Evolutionary conservation across 768 basidiomycete genomes (phyloP).

Genomic region (Boletus tomentosulus): DNA sequence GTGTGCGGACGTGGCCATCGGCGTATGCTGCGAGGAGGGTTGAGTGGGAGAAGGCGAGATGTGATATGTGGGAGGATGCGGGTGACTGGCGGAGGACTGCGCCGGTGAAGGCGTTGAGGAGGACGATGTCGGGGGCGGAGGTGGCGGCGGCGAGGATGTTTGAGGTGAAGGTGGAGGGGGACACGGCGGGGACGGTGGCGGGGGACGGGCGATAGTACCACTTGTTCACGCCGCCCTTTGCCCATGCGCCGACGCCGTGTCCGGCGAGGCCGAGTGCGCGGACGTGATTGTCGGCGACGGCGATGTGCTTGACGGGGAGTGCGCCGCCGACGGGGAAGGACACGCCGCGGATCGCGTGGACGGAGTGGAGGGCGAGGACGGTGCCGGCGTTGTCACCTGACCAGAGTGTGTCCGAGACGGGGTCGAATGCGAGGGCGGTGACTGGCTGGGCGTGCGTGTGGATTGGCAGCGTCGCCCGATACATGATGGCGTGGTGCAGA

Average conservation of each 20-base stretch:
- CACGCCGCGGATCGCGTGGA: slow-evolving; percentile 62
- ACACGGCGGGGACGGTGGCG: slow-evolving; percentile 37
- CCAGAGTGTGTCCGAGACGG: slow-evolving; percentile 88
- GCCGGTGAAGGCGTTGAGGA: slow-evolving; percentile 76
- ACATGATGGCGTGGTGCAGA: slow-evolving; percentile 8
- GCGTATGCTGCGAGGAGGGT: slow-evolving; percentile 62
- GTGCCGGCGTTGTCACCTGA: slow-evolving; percentile 69
- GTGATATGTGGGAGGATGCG: slow-evolving; percentile 55
- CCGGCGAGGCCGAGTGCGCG: slow-evolving; percentile 57
- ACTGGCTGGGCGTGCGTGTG: slow-evolving; percentile 41
- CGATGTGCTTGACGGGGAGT: slow-evolving; percentile 68
- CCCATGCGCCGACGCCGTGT: slow-evolving; percentile 72
- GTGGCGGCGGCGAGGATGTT: slow-evolving; percentile 59
- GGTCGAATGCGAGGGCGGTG: slow-evolving; percentile 83
- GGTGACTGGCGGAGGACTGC: slow-evolving; percentile 52
- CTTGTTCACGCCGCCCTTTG: slow-evolving; percentile 80
- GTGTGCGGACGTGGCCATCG: slow-evolving; percentile 70
- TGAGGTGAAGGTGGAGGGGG: slow-evolving; percentile 48
- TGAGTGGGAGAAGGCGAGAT: slow-evolving; percentile 64
- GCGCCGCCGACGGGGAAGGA: slow-evolving; percentile 67
- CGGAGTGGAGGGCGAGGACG: slow-evolving; percentile 64
- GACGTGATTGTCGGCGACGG: slow-evolving; percentile 76
- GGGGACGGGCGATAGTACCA: slow-evolving; percentile 60
- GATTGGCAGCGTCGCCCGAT: slow-evolving; percentile 19
- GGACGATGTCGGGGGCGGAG: slow-evolving; percentile 53